phyloP scores from a whole-genome alignment of 2,329 filamentous ascomycete genomes.

The Penicillium sp. region DNA sequence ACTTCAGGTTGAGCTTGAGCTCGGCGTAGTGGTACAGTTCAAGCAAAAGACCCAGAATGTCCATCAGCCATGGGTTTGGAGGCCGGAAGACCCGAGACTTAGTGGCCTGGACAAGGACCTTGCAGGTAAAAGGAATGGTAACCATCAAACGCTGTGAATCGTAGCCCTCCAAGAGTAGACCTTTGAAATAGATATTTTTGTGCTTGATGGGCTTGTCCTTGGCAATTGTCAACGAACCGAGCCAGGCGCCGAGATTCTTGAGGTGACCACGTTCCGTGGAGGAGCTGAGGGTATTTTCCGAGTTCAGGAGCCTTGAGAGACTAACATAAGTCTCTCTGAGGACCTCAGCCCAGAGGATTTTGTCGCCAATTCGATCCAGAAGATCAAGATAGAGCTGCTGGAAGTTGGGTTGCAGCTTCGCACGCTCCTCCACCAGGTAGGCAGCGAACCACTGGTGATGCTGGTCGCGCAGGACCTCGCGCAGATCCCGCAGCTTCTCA shows the following conservation, averaged over 20 bases:
- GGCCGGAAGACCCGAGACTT: slow-evolving; percentile 87
- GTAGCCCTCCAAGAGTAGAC: slow-evolving; percentile 88
- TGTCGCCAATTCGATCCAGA: slow-evolving; percentile 78
- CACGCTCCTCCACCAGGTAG: slow-evolving; percentile 92
- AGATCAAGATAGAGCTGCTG: slow-evolving; percentile 91
- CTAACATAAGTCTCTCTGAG: slow-evolving; percentile 89
- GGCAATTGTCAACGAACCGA: slow-evolving; percentile 88
- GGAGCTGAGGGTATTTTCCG: slow-evolving; percentile 81
- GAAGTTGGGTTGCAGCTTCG: slow-evolving; percentile 96
- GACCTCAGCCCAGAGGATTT: slow-evolving; percentile 81
- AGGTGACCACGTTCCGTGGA: slow-evolving; percentile 82
- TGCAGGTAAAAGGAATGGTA: slow-evolving; percentile 97
- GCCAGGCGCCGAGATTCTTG: slow-evolving; percentile 92
- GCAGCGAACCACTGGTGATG: slow-evolving; percentile 96
- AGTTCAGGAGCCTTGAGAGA: slow-evolving; percentile 83
- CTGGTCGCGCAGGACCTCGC: slow-evolving; percentile 72
- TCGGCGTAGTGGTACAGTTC: slow-evolving; percentile 93
- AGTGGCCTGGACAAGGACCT: slow-evolving; percentile 82
- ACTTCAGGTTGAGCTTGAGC: slow-evolving; percentile 94
- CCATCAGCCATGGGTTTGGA: slow-evolving; percentile 97
- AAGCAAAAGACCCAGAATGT: slow-evolving; percentile 86
- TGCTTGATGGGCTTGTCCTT: slow-evolving; percentile 95
- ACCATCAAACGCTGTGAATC: slow-evolving; percentile 89
- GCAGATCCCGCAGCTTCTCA: slow-evolving; percentile 79
- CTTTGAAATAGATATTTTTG: slow-evolving; percentile 95